Conservation (phyloP, 202 grass and related monocot genomes). For the Setaria italica region DNA sequence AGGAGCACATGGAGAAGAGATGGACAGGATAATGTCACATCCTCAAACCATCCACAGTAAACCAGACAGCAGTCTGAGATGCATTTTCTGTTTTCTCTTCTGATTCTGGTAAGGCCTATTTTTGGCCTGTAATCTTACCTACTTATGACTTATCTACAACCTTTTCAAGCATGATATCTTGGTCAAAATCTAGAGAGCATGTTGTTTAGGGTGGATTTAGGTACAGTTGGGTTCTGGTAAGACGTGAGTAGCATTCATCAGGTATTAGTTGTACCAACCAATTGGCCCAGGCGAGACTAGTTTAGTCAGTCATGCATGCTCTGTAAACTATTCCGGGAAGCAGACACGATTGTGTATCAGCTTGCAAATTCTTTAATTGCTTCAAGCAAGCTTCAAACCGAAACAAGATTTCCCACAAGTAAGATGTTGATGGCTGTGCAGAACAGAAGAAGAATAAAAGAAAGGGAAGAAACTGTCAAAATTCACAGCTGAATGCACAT, state of each 20-base stretch:
- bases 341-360: not conserved
- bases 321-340: not conserved
- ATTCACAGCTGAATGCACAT: not conserved
- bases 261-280: slow-evolving; percentile 38
- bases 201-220: not conserved
- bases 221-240: slow-evolving; percentile 30
- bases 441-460: not conserved
- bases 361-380: slow-evolving; percentile 28
- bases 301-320: not conserved
- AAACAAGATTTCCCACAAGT: slow-evolving; percentile 4
- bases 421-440: not conserved
- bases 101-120: not conserved
- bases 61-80: not conserved
- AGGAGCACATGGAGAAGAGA: no score
- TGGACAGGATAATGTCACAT: slow-evolving; percentile 7
- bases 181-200: slow-evolving; percentile 3
- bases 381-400: slow-evolving; percentile 30
- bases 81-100: not conserved
- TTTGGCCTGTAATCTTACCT: not conserved
- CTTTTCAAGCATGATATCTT: slow-evolving; percentile 26
- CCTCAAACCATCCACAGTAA: slow-evolving; percentile 2
- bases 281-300: not conserved
- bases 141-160: slow-evolving; percentile 29
- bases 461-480: not conserved
- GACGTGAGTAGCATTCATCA: slow-evolving; percentile 27